Evolutionary conservation across 768 basidiomycete genomes (phyloP).

Genomic region (Coprinopsis cinerea): DNA sequence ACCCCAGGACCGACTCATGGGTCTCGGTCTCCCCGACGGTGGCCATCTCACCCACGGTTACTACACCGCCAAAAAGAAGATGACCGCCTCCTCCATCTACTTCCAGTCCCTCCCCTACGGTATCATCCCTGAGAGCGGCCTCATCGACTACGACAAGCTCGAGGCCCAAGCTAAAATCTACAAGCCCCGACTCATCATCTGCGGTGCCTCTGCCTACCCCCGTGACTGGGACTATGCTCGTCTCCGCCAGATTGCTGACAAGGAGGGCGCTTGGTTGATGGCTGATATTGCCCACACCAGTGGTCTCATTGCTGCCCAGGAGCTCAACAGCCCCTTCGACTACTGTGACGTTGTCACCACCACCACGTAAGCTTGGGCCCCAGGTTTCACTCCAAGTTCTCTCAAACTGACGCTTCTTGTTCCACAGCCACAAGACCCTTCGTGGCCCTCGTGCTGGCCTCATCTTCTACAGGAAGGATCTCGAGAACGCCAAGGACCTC

Average conservation of each 20-base stretch:
- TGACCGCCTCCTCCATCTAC: conserved; percentile 99
- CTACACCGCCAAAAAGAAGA: conserved; percentile 99
- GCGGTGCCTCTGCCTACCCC: conserved; percentile 98
- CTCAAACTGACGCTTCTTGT: no score
- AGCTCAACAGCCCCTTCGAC: conserved; percentile 88
- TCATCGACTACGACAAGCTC: conserved; percentile 84
- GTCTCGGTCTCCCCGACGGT: conserved; percentile 95
- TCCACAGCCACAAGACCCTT: conserved; percentile 87
- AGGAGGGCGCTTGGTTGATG: conserved; percentile 90
- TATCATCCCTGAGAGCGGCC: conserved; percentile 73
- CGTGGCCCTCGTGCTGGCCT: conserved; percentile 97
- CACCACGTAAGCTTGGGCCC: conserved; percentile 65
- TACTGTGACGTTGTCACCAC: conserved; percentile 98
- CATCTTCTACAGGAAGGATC: conserved; percentile 97
- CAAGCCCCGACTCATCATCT: conserved; percentile 93
- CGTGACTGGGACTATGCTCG: conserved; percentile 94
- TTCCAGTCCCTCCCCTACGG: conserved; percentile 98
- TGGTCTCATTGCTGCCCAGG: conserved; percentile 88
- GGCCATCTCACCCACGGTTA: conserved; percentile 97
- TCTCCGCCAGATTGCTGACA: conserved; percentile 75
- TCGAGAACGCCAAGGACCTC: conserved; percentile 72
- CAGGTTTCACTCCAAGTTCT: no score
- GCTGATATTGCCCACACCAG: conserved; percentile 97
- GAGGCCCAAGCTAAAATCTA: conserved; percentile 86
- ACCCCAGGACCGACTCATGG: conserved; percentile 98